Evolutionary conservation across 306 rosid species (phyloP), one percentile per base, ranked within the genome.

Genomic region (Pterocarpus macrocarpus): DNA sequence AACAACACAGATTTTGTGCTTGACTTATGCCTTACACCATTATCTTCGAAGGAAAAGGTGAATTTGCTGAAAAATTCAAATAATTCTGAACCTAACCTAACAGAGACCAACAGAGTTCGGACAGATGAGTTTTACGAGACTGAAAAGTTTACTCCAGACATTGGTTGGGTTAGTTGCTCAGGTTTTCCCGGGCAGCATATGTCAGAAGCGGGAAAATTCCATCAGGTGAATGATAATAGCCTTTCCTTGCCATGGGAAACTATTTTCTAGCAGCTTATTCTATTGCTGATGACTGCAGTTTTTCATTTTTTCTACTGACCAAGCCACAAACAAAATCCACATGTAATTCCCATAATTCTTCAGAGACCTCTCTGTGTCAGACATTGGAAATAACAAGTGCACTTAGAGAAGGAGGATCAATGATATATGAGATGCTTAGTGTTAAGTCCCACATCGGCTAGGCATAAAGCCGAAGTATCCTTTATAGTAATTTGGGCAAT

Each of bases 1-100:
- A 95, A 95, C 86, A 81, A 80, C 81, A 93, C 98, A 36, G 88
- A 90, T 83, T 86, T 90, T 77, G 85, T 62, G 52, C 97, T 95
- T 70, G 93, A 91, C 57, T 57, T 95, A 59, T 88, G 96, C 82
- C 94, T 95, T 56, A 86, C 86, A 68, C 82, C 96, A 57, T 87
- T 76, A 82, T 63, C 28, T 76, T 76, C 79, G 9, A 58, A 17
- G 57, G 86, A 87, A 61, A 78, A 77, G 50, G 59, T 70, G 66
- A 80, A 52, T 44, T 65, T 70, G 47, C 81, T 44, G 52, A 82
- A 84, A 63, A 83, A 67, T 30, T 76, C 89, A 61, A 66, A 81
- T 81, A 74, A 64, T 78, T 79, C 85, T 79, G 97, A 84, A 50
- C 81, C 83, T 49, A 38, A 68, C 50, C 84, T 22, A 82, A 41